Base-by-base conservation (phyloP, 352 stramenopile species). In the Pelagophyceae sp. region DNA sequence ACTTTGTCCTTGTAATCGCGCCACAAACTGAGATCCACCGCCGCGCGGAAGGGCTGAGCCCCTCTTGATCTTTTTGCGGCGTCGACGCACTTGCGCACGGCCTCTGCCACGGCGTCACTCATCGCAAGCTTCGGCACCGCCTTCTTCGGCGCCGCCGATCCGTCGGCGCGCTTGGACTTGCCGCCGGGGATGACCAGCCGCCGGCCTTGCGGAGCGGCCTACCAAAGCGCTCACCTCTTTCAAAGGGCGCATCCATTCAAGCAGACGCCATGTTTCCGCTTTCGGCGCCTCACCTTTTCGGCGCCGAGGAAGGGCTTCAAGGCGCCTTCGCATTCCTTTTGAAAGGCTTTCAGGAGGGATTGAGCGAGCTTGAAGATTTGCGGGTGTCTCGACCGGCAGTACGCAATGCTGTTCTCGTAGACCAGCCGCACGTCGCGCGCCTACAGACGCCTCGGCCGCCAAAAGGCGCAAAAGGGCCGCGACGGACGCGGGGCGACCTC, bases 91-190 rank as follows among this genome's bases (percentile, higher is more conserved):
- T 2, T 31, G 1, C 67, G 15, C 33, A 23, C 19, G 35, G 38
- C 33, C 33, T 31, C 35, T 31, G 35, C 67, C 35, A 74, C 67
- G 35, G 1, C 67, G 35, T 58, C 27, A 0, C 17, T 31, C 67
- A 74, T 74, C 15, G 67, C 33, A 11, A 74, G 20, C 38, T 74
- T 74, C n/a, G 15, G 15, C 29, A n/a, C n/a, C n/a, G 29, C n/a
- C 29, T 35, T 37, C 61, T 27, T 31, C 61, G 61, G n/a, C 61
- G 33, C 29, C 11, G 11, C 29, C n/a, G 31, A 63, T n/a, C 15
- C 54, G 54, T 15, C 54, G 54, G 11, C 54, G 54, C 29, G 15
- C 15, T 63, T 27, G 54, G 11, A 2, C 54, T 27, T 6, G 15
- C 15, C 54, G 54, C 54, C n/a, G n/a, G n/a, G n/a, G n/a, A n/a